Evolutionary conservation across 495 filamentous ascomycete genomes (phyloP), one percentile per base, ranked within the genome.

Genomic region (Cetradonia linearis): DNA sequence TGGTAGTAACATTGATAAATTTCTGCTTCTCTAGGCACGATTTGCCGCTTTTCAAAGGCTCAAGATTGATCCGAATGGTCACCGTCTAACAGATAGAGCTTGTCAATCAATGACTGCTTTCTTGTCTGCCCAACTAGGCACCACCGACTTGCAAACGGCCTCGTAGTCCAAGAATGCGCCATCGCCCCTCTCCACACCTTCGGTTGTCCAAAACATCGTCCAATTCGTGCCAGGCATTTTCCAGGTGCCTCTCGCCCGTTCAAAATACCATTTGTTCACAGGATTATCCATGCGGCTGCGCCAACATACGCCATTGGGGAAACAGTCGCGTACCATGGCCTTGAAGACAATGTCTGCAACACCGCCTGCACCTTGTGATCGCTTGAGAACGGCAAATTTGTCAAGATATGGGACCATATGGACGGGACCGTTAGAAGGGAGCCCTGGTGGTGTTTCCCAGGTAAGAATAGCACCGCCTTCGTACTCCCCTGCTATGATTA

Each of bases 171-270:
- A 66, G 67, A 94, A 90, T 61, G 74, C 77, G 49, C 76, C 71
- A 36, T 77, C 71, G 49, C 81, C 66, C 44, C 73, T 71, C 30
- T 72, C 68, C 54, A 83, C 72, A 16, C 79, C 83, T 16, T 84
- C 80, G 3, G 86, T 91, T 1, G 92, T 98, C 92, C 92, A 98
- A 59, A 98, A 96, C 91, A 96, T 96, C 5, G 92, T 87, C 92
- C 92, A 98, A 61, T 83, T 85, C 64, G 77, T 86, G 27, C 78
- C 83, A 1, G 80, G 77, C 36, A 98, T 70, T 72, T 93, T 93
- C 75, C 85, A 86, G 31, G 83, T 88, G 0, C 92, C 92, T 58
- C 79, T 77, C 9, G 87, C 87, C 44, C 92, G 79, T 70, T 97
- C 92, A 69, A 96, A 96, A 69, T 98, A 94, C 89, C 89, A 94